Conservation (phyloP, 2,329 filamentous ascomycete genomes). For the Grosmannia penicillata region DNA sequence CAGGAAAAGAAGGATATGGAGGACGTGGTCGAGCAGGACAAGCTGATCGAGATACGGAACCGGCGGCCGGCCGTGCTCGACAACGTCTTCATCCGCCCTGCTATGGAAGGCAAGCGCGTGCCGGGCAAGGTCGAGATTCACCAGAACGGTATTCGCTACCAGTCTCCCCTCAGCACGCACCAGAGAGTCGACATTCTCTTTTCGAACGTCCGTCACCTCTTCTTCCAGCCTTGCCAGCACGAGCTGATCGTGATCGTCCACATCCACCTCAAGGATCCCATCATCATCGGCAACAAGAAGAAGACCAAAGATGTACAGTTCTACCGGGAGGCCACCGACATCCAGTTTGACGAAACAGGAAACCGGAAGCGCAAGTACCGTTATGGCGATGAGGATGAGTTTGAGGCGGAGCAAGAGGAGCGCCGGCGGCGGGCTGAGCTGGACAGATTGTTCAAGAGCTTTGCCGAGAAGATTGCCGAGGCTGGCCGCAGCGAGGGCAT, state of each 20-base stretch:
- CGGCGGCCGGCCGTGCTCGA: slow-evolving; percentile 81
- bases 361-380: slow-evolving; percentile 96
- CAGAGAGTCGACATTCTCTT: slow-evolving; percentile 89
- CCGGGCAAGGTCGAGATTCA: slow-evolving; percentile 95
- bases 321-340: slow-evolving; percentile 93
- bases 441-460: slow-evolving; percentile 89
- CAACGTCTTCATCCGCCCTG: slow-evolving; percentile 89
- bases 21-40: slow-evolving; percentile 97
- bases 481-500: slow-evolving; percentile 82
- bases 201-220: slow-evolving; percentile 95
- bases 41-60: slow-evolving; percentile 86
- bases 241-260: slow-evolving; percentile 97
- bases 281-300: slow-evolving; percentile 92
- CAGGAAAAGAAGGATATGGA: slow-evolving; percentile 99
- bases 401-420: slow-evolving; percentile 96
- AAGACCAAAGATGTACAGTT: slow-evolving; percentile 99
- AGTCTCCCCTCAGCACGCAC: slow-evolving; percentile 64
- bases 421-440: slow-evolving; percentile 79
- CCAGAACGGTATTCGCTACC: slow-evolving; percentile 95
- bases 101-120: slow-evolving; percentile 91
- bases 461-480: slow-evolving; percentile 94
- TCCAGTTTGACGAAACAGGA: slow-evolving; percentile 96
- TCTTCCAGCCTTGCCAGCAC: slow-evolving; percentile 95
- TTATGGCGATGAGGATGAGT: slow-evolving; percentile 96
- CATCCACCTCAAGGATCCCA: slow-evolving; percentile 93